Evolutionary conservation across 805 yeast genomes (phyloP).

Genomic region (Zygosaccharomyces kombuchaensis): DNA sequence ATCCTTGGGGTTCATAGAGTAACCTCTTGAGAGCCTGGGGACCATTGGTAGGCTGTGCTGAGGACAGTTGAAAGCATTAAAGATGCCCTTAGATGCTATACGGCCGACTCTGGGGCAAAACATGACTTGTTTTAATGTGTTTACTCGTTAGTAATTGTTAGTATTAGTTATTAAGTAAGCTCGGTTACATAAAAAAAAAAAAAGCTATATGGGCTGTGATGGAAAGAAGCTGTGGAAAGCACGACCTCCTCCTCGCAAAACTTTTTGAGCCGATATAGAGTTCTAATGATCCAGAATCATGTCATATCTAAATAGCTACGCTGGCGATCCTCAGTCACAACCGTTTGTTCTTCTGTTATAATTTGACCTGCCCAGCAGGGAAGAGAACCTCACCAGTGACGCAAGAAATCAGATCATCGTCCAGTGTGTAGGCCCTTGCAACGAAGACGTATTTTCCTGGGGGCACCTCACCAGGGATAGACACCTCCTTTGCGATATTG

Average conservation of each 20-base stretch:
- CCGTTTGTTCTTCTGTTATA: background rate
- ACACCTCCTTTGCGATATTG: constrained; percentile 63
- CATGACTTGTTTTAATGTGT: background rate
- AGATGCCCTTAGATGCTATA: background rate
- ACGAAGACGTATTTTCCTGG: constrained; percentile 86
- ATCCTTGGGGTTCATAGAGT: constrained; percentile 19
- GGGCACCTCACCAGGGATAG: constrained; percentile 87
- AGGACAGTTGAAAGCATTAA: background rate
- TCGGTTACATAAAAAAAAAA: background rate
- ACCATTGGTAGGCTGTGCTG: background rate
- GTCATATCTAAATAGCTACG: background rate
- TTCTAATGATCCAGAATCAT: background rate
- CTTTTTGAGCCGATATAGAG: background rate
- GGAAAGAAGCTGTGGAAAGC: background rate
- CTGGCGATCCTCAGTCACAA: background rate
- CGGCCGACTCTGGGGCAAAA: background rate
- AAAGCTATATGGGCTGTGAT: background rate
- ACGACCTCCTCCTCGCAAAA: background rate
- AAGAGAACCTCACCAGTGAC: constrained; percentile 63
- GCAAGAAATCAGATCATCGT: constrained; percentile 80
- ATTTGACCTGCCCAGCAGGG: constrained; percentile 20
- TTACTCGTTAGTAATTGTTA: background rate
- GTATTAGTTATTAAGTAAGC: background rate
- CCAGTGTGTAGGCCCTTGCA: constrained; percentile 86
- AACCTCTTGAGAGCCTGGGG: background rate